Evolutionary conservation across 2,329 filamentous ascomycete genomes (phyloP), one percentile per base, ranked within the genome.

Genomic region (Periconia macrospinosa): DNA sequence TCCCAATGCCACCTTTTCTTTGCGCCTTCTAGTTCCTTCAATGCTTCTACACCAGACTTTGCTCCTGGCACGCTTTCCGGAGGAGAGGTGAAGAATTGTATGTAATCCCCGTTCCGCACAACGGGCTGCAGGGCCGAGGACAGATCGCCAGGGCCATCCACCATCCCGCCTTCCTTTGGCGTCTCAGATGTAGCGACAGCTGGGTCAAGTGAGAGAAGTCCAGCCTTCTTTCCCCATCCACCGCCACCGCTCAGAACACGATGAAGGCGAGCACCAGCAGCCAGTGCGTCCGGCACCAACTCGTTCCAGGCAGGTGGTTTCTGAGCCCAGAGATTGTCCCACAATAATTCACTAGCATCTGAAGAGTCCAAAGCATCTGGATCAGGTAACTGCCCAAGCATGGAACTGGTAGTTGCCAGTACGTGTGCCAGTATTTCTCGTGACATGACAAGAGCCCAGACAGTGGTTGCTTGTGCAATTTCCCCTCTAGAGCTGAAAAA

Each of bases 191-290:
- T 59, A 9, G 43, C 41, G 10, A 65, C 54, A 23, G 62, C 56
- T 1, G 91, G 89, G 65, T 94, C 90, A 3, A 95, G 79, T 6
- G 90, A 91, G 2, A 95, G 76, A 0, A 95, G 76, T 0, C 91
- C 91, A 63, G 88, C 86, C 70, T 93, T 94, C 52, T 83, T 79
- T 15, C 91, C 91, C 91, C 91, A 95, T 18, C 91, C 91, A 41
- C 91, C 91, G 44, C 91, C 91, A 5, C 91, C 91, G 64, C 89
- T 92, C 58, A 92, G 83, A 81, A 78, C 73, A 49, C 74, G 75
- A 60, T 77, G 74, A n/a, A 83, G 65, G 44, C 74, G 72, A 18
- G 70, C 75, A 23, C 76, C 74, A 37, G 51, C 41, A 3, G 46
- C 41, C 3, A 72, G n/a, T 8, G 68, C 62, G 11, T 45, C 37